phyloP scores from a whole-genome alignment of 2,329 filamentous ascomycete genomes.

The Volutella citrinella region DNA sequence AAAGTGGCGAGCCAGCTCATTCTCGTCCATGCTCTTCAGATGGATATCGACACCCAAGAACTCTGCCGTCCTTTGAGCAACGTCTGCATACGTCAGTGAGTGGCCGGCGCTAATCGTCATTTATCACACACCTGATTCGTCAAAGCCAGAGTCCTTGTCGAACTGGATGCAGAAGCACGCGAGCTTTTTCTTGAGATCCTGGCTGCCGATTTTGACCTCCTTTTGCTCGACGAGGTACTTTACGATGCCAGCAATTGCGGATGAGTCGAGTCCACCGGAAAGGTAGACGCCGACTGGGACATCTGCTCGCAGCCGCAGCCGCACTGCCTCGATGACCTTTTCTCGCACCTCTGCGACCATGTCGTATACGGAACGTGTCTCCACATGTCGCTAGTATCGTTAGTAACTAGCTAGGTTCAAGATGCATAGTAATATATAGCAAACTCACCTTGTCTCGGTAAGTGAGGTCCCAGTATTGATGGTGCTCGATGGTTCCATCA shows the following conservation, averaged over 20 bases:
- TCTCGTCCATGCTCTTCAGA: slow-evolving; percentile 26
- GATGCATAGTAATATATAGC: too few species aligned
- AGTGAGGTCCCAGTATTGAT: slow-evolving; percentile 49
- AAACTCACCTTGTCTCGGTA: slow-evolving; percentile 53
- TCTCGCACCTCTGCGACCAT: slow-evolving; percentile 49
- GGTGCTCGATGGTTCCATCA: slow-evolving; percentile 2
- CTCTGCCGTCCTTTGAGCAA: slow-evolving; percentile 31
- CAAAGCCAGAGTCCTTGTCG: slow-evolving; percentile 43
- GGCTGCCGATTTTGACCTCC: too few species aligned
- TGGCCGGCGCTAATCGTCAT: slow-evolving; percentile 20
- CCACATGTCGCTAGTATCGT: too few species aligned
- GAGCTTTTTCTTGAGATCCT: too few species aligned
- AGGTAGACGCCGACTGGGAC: slow-evolving; percentile 57
- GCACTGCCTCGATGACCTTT: slow-evolving; percentile 48
- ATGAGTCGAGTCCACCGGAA: slow-evolving; percentile 57
- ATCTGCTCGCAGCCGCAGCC: slow-evolving; percentile 53
- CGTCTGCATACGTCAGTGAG: slow-evolving; percentile 12
- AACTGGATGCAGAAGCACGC: slow-evolving; percentile 52
- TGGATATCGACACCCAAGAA: slow-evolving; percentile 29
- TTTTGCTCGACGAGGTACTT: slow-evolving; percentile 45
- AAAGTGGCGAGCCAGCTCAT: slow-evolving; percentile 27
- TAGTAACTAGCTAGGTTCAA: too few species aligned
- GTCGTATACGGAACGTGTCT: slow-evolving; percentile 45
- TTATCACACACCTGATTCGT: slow-evolving; percentile 41
- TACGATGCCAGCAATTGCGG: slow-evolving; percentile 53